A percentile compares a stretch with the other conserved stretches of the same genome.
phyloP scores from a whole-genome alignment of 768 basidiomycete species.

The Russula dissimulans region DNA sequence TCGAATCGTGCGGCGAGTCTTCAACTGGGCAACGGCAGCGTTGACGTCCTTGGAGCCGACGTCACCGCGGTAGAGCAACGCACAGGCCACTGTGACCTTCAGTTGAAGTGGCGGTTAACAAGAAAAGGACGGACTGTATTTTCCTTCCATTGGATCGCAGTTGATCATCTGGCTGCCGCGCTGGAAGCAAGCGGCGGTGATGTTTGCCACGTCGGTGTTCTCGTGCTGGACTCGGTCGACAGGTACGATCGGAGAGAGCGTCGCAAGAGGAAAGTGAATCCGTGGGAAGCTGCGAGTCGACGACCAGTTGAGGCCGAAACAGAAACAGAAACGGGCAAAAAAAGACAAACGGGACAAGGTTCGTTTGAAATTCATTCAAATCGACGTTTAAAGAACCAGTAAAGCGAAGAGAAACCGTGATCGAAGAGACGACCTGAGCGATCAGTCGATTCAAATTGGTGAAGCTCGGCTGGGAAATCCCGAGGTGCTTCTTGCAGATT shows the following conservation, averaged over 20 bases:
- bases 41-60: constrained; percentile 74
- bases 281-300: constrained; percentile 38
- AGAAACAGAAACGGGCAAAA: neutral
- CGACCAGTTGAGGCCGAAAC: neutral
- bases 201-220: constrained; percentile 48
- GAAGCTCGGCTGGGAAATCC: constrained; percentile 47
- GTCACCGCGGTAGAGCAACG: constrained; percentile 65
- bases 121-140: constrained; percentile 45
- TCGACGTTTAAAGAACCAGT: constrained; percentile 60
- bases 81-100: constrained; percentile 46
- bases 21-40: constrained; percentile 62
- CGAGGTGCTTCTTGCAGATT: constrained; percentile 49
- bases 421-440: constrained; percentile 48
- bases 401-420: constrained; percentile 45
- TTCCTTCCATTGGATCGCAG: constrained; percentile 71
- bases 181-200: constrained; percentile 6
- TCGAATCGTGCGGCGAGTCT: constrained; percentile 71
- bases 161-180: constrained; percentile 49
- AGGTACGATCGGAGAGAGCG: constrained; percentile 56
- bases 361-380: constrained; percentile 27
- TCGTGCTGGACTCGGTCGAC: constrained; percentile 55
- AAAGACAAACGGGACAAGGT: constrained; percentile 43
- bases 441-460: constrained; percentile 58
- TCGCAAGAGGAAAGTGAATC: constrained; percentile 61
- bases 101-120: neutral